Base-by-base conservation (phyloP, 2,329 filamentous ascomycete species). In the Epichloe festucae region DNA sequence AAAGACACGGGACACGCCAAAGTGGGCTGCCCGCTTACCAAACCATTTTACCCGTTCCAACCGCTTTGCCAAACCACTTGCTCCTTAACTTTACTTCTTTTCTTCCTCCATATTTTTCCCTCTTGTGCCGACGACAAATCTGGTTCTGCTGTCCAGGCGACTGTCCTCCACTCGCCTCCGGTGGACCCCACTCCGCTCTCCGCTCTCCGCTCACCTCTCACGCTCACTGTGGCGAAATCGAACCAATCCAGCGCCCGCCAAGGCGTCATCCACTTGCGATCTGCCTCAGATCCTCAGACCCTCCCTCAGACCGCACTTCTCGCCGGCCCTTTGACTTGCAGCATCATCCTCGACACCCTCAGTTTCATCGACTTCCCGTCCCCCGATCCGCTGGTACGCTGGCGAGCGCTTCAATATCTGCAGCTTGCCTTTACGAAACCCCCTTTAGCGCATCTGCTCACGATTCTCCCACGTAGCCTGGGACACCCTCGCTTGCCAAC, bases 161-260 rank as follows among this genome's bases (percentile, higher is more conserved):
- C 23, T 27, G 23, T 7, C 23, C 23, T 7, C 23, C 23, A 27
- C 23, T 27, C 6, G 5, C 23, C 23, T 8, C 23, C 7, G 27
- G 27, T 27, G 27, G 27, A 27, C 27, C 27, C 43, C 27, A 35
- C 27, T 31, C 27, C 7, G 27, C 27, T 31, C 27, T 27, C 27
- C 23, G 14, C 5, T 10, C 21, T 35, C 49, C 34, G 17, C 41
- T 15, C 49, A 27, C n/a, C 42, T 39, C 44, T 38, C 42, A 34
- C 49, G 31, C 45, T 21, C 12, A 19, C 19, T 52, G 46, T 52
- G 51, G 46, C 47, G 27, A 50, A 46, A 14, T 46, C 48, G 41
- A 44, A 46, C 43, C 51, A 53, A 53, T 50, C 51, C 36, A 31
- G 27, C 42, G 47, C 38, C 50, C 46, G 41, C 40, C 39, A n/a